A percentile compares a stretch with the other conserved stretches of the same genome.
phyloP scores from a whole-genome alignment of 2,329 filamentous ascomycete species.

The Alternaria gansuensis region DNA sequence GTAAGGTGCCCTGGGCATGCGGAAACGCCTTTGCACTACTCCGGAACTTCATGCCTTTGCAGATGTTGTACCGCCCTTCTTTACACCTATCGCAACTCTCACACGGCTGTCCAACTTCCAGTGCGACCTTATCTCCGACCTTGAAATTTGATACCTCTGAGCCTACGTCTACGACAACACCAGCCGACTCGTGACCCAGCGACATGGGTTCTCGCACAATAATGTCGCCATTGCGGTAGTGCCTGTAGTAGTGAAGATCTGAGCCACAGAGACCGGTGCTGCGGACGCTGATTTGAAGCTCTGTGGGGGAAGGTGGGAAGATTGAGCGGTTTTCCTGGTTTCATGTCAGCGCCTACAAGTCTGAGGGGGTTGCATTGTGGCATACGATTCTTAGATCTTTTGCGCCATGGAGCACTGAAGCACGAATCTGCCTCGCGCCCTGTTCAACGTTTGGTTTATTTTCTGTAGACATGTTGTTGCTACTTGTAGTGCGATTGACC shows the following conservation, averaged over 20 bases:
- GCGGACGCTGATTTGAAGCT: slow-evolving; percentile 71
- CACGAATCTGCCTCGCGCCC: slow-evolving; percentile 54
- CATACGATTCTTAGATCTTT: slow-evolving; percentile 68
- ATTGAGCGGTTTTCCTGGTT: slow-evolving; percentile 63
- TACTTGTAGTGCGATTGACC: slow-evolving; percentile 1
- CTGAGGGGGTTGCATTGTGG: background rate
- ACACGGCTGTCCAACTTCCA: slow-evolving; percentile 91
- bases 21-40: slow-evolving; percentile 68
- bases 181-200: slow-evolving; percentile 80
- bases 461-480: slow-evolving; percentile 34
- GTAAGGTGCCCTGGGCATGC: slow-evolving; percentile 70
- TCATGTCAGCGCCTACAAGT: background rate
- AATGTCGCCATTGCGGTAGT: slow-evolving; percentile 88
- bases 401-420: slow-evolving; percentile 67
- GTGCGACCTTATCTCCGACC: slow-evolving; percentile 83
- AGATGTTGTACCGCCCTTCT: slow-evolving; percentile 69
- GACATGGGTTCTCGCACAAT: slow-evolving; percentile 83
- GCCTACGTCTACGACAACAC: slow-evolving; percentile 77
- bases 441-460: slow-evolving; percentile 29
- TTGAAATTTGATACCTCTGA: slow-evolving; percentile 69
- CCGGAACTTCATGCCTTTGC: slow-evolving; percentile 65
- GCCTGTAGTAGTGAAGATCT: slow-evolving; percentile 84
- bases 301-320: slow-evolving; percentile 58
- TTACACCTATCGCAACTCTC: slow-evolving; percentile 66
- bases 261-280: slow-evolving; percentile 75